Evolutionary conservation across 2,329 filamentous ascomycete species (phyloP), one percentile per base, ranked within the genome.

Genomic region (Thielaviopsis populi): DNA sequence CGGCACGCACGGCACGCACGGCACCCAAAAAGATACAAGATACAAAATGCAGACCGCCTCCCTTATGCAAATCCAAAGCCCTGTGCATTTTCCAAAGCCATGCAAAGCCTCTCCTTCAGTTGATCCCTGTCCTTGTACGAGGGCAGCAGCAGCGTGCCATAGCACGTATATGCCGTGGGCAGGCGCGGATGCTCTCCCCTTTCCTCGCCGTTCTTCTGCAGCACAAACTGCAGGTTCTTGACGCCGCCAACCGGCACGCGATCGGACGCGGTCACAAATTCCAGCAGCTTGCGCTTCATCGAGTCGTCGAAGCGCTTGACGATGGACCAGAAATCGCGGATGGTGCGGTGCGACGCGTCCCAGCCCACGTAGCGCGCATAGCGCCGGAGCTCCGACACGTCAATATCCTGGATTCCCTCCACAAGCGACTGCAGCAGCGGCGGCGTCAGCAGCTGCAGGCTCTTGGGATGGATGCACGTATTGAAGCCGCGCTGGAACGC

Each of bases 251-350:
- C 88, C 0, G 94, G 94, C 1, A 97, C 83, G 1, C 94, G 82
- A 71, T 96, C 91, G 69, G 86, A 92, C 0, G 92, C 92, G 15
- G 94, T 99, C 37, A 99, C 91, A 70, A 99, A 99, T 72, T 96
- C 91, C 40, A 99, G 79, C 41, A 99, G 76, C 69, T 83, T 84
- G 62, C 84, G 82, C 73, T 87, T 87, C 78, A 91, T 87, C 54
- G 81, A 78, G 17, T 86, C 79, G 66, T 83, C 79, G 70, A 83
- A 94, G 42, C 72, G 74, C 68, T 81, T 81, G 0, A 96, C 87
- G 7, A 96, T 80, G 13, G 79, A 79, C 94, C 94, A 99, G 72
- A 99, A 97, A 68, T 88, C 83, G 27, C 78, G 76, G 50, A 99
- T 84, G 0, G 86, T 83, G 15, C 78, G 82, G 68, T 94, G 86